Evolutionary conservation across 371 early-diverging fungal genomes (phyloP), one percentile per base, ranked within the genome.

Genomic region (Mortierella sp.): DNA sequence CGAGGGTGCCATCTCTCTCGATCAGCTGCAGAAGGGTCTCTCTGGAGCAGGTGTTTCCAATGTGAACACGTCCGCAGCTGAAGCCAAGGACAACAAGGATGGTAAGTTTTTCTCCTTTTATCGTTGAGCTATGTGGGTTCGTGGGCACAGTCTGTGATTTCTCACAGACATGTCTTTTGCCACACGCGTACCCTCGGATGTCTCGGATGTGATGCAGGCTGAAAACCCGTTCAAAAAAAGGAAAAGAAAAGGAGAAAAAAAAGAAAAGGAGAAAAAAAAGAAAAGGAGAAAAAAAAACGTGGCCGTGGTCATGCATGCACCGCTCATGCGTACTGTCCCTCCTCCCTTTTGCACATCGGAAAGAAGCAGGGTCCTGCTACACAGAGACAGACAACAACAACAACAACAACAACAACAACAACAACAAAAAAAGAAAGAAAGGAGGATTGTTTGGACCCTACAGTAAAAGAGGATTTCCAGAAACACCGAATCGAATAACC

Each of bases 1-100:
- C 65, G 86, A 86, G 52, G 82, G 86, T 24, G 72, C 77, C 45
- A 82, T 86, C 60, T 82, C 82, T 11, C 72, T 84, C 14, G 78
- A 71, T 48, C 81, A 74, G 63, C 81, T 84, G 34, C 84, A 81
- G 68, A 81, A 75, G 63, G 58, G 84, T 31, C 81, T 84, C 13
- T 65, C 76, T 24, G 70, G 65, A 11, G 84, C 84, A 24, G 77
- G 84, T 58, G 75, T 76, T 11, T 60, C 78, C 3, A 78, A 72
- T 38, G 70, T 70, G 38, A 70, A 60, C 19, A 55, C 63, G 57
- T 45, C 26, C 31, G 48, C 65, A 14, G 34, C 74, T 8, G 78
- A 38, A 19, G 38, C 55, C 31, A 82, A 76, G 34, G 73, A 65
- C 60, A 75, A 54, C 75, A 74, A 60, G n/a, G 77, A 82, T 58